phyloP scores from a whole-genome alignment of 164 flowering plant species.

The Amborella trichopoda region DNA sequence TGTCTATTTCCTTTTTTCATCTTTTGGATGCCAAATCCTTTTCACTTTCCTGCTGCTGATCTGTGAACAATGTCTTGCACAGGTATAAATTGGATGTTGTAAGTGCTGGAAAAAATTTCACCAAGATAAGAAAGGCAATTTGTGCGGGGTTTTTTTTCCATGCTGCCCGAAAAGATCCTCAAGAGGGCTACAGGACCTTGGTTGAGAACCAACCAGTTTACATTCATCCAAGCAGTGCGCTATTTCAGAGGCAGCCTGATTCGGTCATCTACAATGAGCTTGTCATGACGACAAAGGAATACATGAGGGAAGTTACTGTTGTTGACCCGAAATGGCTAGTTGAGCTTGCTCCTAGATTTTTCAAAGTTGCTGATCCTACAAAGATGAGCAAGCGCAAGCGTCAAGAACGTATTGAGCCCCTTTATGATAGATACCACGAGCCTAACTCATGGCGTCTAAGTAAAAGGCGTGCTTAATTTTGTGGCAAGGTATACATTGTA shows the following conservation, averaged over 20 bases:
- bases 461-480: slow-evolving; percentile 52
- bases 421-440: slow-evolving; percentile 81
- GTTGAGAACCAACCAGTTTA: slow-evolving; percentile 80
- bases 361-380: slow-evolving; percentile 76
- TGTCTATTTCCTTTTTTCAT: no score
- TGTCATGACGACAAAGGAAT: slow-evolving; percentile 90
- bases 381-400: slow-evolving; percentile 89
- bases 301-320: slow-evolving; percentile 79
- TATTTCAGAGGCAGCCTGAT: slow-evolving; percentile 79
- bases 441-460: slow-evolving; percentile 91
- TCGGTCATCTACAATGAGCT: slow-evolving; percentile 89
- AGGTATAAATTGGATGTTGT: slow-evolving; percentile 82
- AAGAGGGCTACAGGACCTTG: slow-evolving; percentile 73
- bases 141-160: slow-evolving; percentile 81
- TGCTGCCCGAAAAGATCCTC: slow-evolving; percentile 78
- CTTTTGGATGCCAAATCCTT: no score
- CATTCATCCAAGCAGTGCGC: slow-evolving; percentile 85
- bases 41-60: no score
- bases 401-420: slow-evolving; percentile 80
- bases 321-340: slow-evolving; percentile 89
- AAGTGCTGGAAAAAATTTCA: slow-evolving; percentile 66
- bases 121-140: slow-evolving; percentile 76
- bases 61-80: no score
- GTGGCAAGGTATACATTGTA: no score
- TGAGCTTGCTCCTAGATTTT: slow-evolving; percentile 72